phyloP scores from a whole-genome alignment of 1,284 basidiomycete species.

The Cutaneotrichosporon spelunceum region DNA sequence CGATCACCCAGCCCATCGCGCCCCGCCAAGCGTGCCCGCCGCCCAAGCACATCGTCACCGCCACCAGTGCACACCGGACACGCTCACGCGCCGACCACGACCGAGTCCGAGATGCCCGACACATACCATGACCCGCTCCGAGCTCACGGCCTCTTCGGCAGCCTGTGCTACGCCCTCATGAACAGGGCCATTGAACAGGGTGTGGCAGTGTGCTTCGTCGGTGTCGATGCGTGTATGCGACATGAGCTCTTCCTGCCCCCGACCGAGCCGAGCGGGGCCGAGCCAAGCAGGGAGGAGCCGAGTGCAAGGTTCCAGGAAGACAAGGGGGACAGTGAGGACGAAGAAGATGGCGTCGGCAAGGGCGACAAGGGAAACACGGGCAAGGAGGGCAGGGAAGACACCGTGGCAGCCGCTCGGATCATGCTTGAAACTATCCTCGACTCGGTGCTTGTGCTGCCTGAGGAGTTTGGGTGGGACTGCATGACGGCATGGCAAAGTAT shows the following conservation, averaged over 20 bases:
- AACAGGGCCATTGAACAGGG: slow-evolving; percentile 1
- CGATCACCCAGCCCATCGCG: not conserved
- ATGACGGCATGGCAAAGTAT: not conserved
- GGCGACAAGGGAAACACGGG: not conserved
- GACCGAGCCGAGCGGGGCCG: too few relatives aligned
- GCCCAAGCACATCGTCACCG: not conserved
- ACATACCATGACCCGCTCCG: not conserved
- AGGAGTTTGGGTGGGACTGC: slow-evolving; percentile 8
- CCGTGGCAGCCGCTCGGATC: not conserved
- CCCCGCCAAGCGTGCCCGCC: not conserved
- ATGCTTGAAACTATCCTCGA: not conserved
- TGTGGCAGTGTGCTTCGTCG: not conserved
- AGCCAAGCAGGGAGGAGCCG: too few relatives aligned
- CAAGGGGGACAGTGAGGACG: too few relatives aligned
- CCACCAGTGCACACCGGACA: not conserved
- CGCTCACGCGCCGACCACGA: not conserved
- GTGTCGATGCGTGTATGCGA: not conserved
- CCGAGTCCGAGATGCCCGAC: not conserved
- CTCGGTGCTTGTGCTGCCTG: slow-evolving; percentile 1
- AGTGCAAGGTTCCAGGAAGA: too few relatives aligned
- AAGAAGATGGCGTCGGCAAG: too few relatives aligned
- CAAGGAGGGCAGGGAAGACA: not conserved
- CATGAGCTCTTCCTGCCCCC: not conserved
- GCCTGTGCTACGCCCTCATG: slow-evolving; percentile 6
- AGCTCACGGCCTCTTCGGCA: not conserved